Evolutionary conservation across 2,329 filamentous ascomycete species (phyloP).

Genomic region (Aspergillus quadrilineatus): DNA sequence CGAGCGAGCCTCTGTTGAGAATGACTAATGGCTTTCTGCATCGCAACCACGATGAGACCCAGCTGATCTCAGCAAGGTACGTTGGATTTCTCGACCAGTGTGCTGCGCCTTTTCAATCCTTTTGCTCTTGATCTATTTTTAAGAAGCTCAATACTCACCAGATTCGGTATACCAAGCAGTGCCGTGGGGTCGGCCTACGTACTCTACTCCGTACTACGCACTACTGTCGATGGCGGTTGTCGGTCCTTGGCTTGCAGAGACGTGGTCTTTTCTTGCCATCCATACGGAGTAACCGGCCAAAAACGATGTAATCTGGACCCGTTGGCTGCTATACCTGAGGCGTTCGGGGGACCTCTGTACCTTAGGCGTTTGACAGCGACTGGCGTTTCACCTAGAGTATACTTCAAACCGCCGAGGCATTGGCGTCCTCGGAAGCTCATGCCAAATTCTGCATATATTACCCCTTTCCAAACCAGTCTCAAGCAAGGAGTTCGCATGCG

Average conservation of each 20-base stretch:
- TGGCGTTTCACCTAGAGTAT: constrained; percentile 10
- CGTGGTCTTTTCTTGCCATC: not conserved
- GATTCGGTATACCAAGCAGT: not conserved
- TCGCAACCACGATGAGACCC: not conserved
- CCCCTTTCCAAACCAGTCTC: not conserved
- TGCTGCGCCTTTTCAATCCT: not conserved
- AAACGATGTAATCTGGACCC: too few relatives aligned
- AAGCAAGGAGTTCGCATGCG: not conserved
- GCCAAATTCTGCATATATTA: not conserved
- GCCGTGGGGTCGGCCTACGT: not conserved
- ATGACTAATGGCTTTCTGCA: not conserved
- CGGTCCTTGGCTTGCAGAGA: not conserved
- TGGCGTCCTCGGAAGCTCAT: not conserved
- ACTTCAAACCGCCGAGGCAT: not conserved
- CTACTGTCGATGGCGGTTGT: not conserved
- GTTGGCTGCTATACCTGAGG: constrained; percentile 7
- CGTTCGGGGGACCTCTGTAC: not conserved
- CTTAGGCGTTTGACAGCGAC: not conserved
- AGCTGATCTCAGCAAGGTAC: not conserved
- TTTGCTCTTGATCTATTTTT: not conserved
- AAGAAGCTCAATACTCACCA: not conserved
- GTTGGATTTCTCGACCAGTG: not conserved
- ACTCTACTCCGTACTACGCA: not conserved
- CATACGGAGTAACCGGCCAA: too few relatives aligned
- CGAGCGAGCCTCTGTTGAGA: not conserved